These are phyloP conservation scores for Kurtzmaniella natalensis DNA, from an alignment of 1,139 yeast species.

Conservation along the genomic window DNA sequence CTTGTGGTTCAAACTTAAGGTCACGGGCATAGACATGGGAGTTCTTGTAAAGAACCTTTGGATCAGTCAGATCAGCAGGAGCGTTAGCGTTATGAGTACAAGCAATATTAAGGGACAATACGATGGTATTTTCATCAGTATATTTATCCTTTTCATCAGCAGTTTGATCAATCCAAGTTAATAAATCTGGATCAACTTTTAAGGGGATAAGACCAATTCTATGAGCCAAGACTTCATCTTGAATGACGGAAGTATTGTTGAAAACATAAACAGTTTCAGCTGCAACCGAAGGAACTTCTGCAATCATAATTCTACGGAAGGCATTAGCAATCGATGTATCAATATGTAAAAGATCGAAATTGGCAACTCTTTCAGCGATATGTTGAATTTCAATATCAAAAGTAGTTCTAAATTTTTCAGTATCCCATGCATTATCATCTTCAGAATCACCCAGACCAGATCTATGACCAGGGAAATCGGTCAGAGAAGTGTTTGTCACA, in stretches of 20 bases:
- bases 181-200: slow-evolving; percentile 84
- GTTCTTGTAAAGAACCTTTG: slow-evolving; percentile 77
- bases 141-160: slow-evolving; percentile 65
- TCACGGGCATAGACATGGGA: slow-evolving; percentile 86
- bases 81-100: slow-evolving; percentile 88
- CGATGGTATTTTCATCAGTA: slow-evolving; percentile 87
- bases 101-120: slow-evolving; percentile 71
- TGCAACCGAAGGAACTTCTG: slow-evolving; percentile 95
- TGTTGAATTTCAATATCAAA: slow-evolving; percentile 69
- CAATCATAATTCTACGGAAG: slow-evolving; percentile 92
- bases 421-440: slow-evolving; percentile 72
- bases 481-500: slow-evolving; percentile 81
- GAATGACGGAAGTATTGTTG: slow-evolving; percentile 94
- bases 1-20: slow-evolving; percentile 87
- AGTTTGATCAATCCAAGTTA: slow-evolving; percentile 68
- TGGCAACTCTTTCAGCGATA: slow-evolving; percentile 66
- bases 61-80: slow-evolving; percentile 73
- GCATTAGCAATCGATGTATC: slow-evolving; percentile 96
- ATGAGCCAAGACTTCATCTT: slow-evolving; percentile 94
- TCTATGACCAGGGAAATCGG: slow-evolving; percentile 84
- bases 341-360: slow-evolving; percentile 79
- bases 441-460: slow-evolving; percentile 26
- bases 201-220: slow-evolving; percentile 91
- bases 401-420: slow-evolving; percentile 68
- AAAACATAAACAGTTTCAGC: slow-evolving; percentile 86